Base-by-base conservation (phyloP, 176 grass and related monocot species). In the Paspalum vaginatum region DNA sequence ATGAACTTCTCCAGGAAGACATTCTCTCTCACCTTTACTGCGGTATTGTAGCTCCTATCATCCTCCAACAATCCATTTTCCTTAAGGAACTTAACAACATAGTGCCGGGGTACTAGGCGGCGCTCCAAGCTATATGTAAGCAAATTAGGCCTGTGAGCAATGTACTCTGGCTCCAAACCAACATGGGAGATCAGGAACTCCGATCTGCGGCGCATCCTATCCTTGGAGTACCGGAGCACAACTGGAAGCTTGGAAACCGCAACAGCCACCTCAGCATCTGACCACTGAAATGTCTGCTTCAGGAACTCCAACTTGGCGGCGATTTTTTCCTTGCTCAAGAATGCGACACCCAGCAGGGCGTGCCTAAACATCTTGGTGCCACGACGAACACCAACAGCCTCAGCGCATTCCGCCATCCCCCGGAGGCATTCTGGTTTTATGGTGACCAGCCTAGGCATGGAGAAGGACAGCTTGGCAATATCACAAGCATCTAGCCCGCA, bases 1-100 rank as follows among this genome's bases (percentile, higher is more conserved):
- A 94, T 54, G 79, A 76, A 94, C 61, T 94, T 94, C 32, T 79
- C 73, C 46, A 79, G 2, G 24, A 94, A 91, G 11, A 87, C 70
- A 63, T 87, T 49, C 65, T 94, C 92, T 6, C 50, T 79, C 39
- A 87, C 64, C 20, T 68, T 49, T n/a, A 70, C 47, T 4, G 81
- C 74, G 1, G 57, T 51, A n/a, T 80, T 89, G 75, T 62, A 85
- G 75, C 87, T 80, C n/a, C n/a, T n/a, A n/a, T n/a, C 41, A 58
- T 18, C 85, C n/a, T n/a, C 56, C 17, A 70, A 16, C 52, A 91
- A 75, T 39, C 80, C 84, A 27, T 85, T 87, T 42, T 46, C 70
- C 81, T 89, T 91, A 0, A 94, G 89, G 37, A 84, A 78, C 58
- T 85, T 85, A 15, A 91, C 24, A 49, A 89, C 89, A 9, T 70